Percentiles rank a stretch among this genome's conserved stretches.
Conservation (phyloP, 768 basidiomycete genomes). For the Suillus variegatus region DNA sequence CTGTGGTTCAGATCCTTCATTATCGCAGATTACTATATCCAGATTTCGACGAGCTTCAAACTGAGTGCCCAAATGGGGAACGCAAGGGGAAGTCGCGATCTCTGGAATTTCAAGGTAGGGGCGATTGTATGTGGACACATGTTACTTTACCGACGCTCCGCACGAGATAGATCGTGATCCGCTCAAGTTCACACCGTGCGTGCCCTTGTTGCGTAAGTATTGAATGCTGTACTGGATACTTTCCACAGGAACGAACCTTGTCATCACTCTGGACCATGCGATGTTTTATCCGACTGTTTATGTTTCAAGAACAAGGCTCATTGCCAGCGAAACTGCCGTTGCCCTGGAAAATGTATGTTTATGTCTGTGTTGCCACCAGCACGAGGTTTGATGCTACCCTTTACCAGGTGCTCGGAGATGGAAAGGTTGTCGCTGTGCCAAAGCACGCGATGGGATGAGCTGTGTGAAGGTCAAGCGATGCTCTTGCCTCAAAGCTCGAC, state of each 20-base stretch:
- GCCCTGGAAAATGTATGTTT: constrained; percentile 48
- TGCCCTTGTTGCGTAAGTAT: background rate
- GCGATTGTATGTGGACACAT: constrained; percentile 16
- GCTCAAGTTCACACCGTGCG: constrained; percentile 19
- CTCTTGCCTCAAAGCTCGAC: constrained; percentile 47
- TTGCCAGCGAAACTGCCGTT: constrained; percentile 59
- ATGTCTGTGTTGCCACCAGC: background rate
- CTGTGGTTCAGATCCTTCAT: constrained; percentile 22
- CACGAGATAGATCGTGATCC: constrained; percentile 11
- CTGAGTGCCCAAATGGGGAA: background rate
- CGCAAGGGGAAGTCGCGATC: constrained; percentile 12
- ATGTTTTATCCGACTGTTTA: constrained; percentile 39
- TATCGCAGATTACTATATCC: constrained; percentile 18
- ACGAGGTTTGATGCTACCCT: background rate
- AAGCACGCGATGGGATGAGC: constrained; percentile 20
- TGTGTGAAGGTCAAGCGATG: constrained; percentile 46
- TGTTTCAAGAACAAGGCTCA: constrained; percentile 53
- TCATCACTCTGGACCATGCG: constrained; percentile 58
- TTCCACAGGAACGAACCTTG: constrained; percentile 50
- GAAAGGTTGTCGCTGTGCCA: constrained; percentile 56
- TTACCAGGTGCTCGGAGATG: constrained; percentile 52
- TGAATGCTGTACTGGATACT: constrained; percentile 1
- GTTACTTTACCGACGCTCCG: constrained; percentile 18
- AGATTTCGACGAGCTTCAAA: background rate
- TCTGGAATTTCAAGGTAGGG: constrained; percentile 25